These are phyloP conservation scores for Angomonas deanei DNA, from an alignment of 208 protist species.

Conservation along the genomic window DNA sequence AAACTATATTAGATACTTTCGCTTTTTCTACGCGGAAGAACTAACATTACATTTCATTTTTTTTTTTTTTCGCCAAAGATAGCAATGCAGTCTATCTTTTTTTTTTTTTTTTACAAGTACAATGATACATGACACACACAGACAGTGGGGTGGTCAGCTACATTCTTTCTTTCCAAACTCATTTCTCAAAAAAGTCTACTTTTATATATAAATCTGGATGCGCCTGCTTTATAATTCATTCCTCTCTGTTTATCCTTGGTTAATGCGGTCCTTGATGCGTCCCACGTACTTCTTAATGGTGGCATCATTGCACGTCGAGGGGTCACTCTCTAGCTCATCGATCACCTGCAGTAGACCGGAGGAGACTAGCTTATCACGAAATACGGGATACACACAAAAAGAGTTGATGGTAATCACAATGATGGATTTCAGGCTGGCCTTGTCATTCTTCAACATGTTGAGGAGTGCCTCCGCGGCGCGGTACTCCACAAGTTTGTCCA, in stretches of 20 bases:
- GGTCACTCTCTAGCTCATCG: constrained; percentile 40
- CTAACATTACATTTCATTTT: no score
- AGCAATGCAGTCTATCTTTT: no score
- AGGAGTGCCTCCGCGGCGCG: constrained; percentile 72
- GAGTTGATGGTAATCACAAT: constrained; percentile 87
- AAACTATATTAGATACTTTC: no score
- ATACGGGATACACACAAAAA: constrained; percentile 86
- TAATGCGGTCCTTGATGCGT: constrained; percentile 36
- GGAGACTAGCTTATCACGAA: constrained; percentile 47
- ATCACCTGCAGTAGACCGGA: constrained; percentile 53
- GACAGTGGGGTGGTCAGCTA: no score
- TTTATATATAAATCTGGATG: no score
- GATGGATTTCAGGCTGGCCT: constrained; percentile 60
- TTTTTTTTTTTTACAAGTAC: no score
- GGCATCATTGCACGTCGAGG: constrained; percentile 27
- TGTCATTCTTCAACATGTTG: constrained; percentile 70
- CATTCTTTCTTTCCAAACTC: neutral
- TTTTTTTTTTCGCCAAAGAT: no score
- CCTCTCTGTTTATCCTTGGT: neutral
- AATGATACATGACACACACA: neutral
- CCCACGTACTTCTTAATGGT: constrained; percentile 73
- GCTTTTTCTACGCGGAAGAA: no score
- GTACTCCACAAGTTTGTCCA: constrained; percentile 45
- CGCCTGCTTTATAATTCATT: neutral
- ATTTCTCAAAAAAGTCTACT: no score